Conservation (phyloP, 805 yeast species). For the Henningerozyma blattae region DNA sequence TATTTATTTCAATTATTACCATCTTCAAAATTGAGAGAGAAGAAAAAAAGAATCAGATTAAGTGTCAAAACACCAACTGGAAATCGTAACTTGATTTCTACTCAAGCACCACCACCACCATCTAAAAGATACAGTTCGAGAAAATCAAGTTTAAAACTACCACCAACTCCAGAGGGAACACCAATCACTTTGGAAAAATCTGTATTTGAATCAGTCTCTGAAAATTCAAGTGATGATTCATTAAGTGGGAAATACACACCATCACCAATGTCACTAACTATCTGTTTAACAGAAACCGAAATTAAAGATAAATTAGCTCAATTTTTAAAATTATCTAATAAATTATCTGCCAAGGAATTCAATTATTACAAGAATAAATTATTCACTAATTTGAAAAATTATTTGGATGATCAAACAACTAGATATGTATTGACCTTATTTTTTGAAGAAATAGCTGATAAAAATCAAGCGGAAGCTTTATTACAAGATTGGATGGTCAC, state of each 20-base stretch:
- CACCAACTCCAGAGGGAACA: background rate
- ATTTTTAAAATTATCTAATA: conserved; percentile 19
- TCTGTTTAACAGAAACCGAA: conserved; percentile 1
- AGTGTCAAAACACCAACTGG: conserved; percentile 14
- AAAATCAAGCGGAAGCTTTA: conserved; percentile 22
- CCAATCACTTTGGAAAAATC: background rate
- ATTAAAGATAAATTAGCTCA: conserved; percentile 13
- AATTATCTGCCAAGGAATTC: conserved; percentile 31
- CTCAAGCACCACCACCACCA: conserved; percentile 4
- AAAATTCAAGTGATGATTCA: background rate
- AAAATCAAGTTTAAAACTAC: background rate
- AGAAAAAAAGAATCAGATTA: conserved; percentile 4
- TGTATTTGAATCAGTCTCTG: background rate
- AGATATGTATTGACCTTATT: conserved; percentile 16
- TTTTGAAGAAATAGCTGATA: conserved; percentile 14
- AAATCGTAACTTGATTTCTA: background rate
- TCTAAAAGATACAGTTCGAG: background rate
- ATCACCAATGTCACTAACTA: background rate
- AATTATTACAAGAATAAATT: conserved; percentile 33
- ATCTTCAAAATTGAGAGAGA: conserved; percentile 5
- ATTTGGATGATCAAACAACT: conserved; percentile 21
- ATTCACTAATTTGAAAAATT: conserved; percentile 13
- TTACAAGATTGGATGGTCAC: conserved; percentile 42
- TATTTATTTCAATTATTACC: conserved; percentile 14
- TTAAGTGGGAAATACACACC: background rate